Base-by-base conservation (phyloP, 306 rosid species). In the Spatholobus suberectus region DNA sequence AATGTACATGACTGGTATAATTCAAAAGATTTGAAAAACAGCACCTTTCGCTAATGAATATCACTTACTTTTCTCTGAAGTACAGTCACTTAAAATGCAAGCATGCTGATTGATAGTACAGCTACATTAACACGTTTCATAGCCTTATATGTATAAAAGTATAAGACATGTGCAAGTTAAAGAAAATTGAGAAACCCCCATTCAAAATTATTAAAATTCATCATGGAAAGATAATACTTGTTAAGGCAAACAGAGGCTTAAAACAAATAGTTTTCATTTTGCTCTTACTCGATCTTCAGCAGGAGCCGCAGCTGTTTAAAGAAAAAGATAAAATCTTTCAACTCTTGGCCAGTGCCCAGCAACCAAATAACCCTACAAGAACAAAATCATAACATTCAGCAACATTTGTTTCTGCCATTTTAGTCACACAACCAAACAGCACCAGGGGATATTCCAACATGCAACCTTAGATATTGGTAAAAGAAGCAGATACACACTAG, bases 391-490 rank as follows among this genome's bases (percentile, higher is more conserved):
- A 46, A 23, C 43, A 29, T 57, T 78, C 82, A 40, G 71, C 43
- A 41, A 83, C 78, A 41, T 54, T 41, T 29, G 58, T 65, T 54
- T 66, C 32, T 17, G n/a, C 32, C 71, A 44, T 52, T 24, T 37
- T 52, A 51, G 34, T 51, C 47, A 12, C 41, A 81, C 5, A 78
- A 52, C 34, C 35, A 62, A 81, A 65, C 38, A 35, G 81, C 58
- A 66, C 26, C n/a, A 58, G 26, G 29, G 18, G 57, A 65, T 21
- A 41, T 41, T 41, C 71, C 61, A 76, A 69, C 66, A 57, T 68
- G 86, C 86, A 83, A 83, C 44, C 66, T 29, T 18, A 43, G 13
- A 63, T 8, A 52, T 41, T 17, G 4, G 49, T 52, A 24, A 66
- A 8, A 29, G 21, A 34, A 43, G 9, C 24, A 54, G 13, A 72